phyloP scores from a whole-genome alignment of 2,329 filamentous ascomycete genomes.

The Cladosporium phlei region DNA sequence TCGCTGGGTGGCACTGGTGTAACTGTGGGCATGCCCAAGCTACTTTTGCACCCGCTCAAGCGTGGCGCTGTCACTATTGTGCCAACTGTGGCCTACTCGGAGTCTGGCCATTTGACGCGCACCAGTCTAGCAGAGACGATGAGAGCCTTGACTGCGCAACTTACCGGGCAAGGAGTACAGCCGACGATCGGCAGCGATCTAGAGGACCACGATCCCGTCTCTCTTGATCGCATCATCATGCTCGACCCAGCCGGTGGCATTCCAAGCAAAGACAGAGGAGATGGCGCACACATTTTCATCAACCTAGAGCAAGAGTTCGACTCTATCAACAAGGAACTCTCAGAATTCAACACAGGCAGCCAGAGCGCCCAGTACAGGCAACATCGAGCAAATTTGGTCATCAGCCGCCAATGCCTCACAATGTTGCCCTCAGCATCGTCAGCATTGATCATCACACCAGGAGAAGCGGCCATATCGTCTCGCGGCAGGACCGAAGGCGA shows the following conservation, averaged over 20 bases:
- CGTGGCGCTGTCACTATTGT: conserved; percentile 68
- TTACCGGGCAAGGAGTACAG: conserved; percentile 57
- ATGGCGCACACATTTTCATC: conserved; percentile 73
- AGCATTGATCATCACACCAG: conserved; percentile 79
- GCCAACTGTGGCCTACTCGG: conserved; percentile 55
- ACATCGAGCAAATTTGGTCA: conserved; percentile 66
- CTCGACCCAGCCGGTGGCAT: conserved; percentile 84
- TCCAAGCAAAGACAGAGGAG: conserved; percentile 59
- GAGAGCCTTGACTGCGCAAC: conserved; percentile 69
- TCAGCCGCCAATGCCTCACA: conserved; percentile 65
- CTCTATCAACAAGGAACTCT: conserved; percentile 55
- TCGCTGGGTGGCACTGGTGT: conserved; percentile 26
- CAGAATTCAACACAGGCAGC: neutral
- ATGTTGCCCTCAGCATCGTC: conserved; percentile 81
- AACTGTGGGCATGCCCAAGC: conserved; percentile 40
- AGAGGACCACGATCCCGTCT: conserved; percentile 37
- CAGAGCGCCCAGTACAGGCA: conserved; percentile 31
- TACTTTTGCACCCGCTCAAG: conserved; percentile 61
- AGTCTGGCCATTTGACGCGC: conserved; percentile 45
- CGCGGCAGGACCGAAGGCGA: conserved; percentile 22
- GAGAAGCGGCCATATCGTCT: conserved; percentile 66
- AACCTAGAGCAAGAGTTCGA: conserved; percentile 89
- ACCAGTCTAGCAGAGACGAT: conserved; percentile 61
- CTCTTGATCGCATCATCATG: conserved; percentile 80
- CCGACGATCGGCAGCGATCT: conserved; percentile 22